phyloP scores from a whole-genome alignment of 2,329 filamentous ascomycete genomes.

The Penicillium sp. region DNA sequence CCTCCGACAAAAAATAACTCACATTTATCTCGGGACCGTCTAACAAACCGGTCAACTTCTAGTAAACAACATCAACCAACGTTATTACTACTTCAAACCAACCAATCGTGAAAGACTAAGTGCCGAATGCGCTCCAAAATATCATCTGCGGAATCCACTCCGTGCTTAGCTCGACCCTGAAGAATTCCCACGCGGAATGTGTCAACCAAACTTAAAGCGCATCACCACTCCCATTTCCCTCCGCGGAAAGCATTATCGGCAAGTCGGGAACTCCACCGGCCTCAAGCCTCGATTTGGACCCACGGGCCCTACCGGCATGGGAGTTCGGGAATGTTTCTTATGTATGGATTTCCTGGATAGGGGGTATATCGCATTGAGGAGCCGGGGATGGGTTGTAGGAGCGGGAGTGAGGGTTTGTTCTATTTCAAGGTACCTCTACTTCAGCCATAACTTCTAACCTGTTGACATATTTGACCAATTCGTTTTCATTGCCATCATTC shows the following conservation, averaged over 20 bases:
- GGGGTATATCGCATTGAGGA: background rate
- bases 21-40: background rate
- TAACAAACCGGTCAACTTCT: background rate
- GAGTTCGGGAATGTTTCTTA: constrained; percentile 10
- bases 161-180: background rate
- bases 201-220: background rate
- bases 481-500: background rate
- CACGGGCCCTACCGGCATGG: constrained; percentile 9
- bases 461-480: background rate
- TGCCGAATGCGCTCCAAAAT: background rate
- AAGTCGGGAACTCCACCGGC: constrained; percentile 6
- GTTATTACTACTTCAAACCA: background rate
- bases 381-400: background rate
- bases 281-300: background rate
- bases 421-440: background rate
- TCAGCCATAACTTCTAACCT: background rate
- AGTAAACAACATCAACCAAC: background rate
- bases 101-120: background rate
- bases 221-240: background rate
- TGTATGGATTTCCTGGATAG: background rate
- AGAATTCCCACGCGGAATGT: background rate
- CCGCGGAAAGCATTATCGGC: constrained; percentile 17
- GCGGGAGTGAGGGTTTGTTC: background rate
- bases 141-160: background rate
- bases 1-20: background rate